phyloP scores from a whole-genome alignment of 2,329 filamentous ascomycete genomes.

The Aureobasidium namibiae region DNA sequence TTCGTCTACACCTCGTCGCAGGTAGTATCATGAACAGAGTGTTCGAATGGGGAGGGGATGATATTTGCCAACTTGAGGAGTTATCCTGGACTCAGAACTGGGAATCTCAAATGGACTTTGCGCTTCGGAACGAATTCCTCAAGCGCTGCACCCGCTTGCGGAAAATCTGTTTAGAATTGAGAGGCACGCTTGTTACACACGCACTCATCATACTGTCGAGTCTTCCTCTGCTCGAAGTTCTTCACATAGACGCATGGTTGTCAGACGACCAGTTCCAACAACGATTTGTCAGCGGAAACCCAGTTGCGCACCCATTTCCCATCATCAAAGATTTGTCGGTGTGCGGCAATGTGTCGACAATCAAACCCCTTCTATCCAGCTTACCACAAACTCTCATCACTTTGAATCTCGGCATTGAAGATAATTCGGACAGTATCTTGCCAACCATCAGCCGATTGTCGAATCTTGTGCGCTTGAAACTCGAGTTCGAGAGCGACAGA shows the following conservation, averaged over 20 bases:
- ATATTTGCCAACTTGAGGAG: not conserved
- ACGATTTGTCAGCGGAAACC: not conserved
- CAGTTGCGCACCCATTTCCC: not conserved
- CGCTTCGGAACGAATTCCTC: not conserved
- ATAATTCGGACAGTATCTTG: not conserved
- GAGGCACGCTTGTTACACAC: accelerated
- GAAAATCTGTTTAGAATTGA: not conserved
- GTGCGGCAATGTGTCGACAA: accelerated
- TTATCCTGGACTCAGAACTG: not conserved
- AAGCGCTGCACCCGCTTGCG: not conserved
- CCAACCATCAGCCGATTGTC: not conserved
- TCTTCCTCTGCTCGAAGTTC: not conserved
- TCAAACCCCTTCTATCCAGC: not conserved
- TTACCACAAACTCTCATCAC: not conserved
- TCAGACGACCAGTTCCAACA: not conserved
- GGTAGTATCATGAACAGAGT: not conserved
- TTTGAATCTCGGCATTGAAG: not conserved
- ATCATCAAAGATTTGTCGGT: not conserved
- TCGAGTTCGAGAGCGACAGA: not conserved
- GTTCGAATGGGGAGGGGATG: not conserved
- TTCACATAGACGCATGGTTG: not conserved
- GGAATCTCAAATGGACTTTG: accelerated
- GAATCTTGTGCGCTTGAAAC: not conserved
- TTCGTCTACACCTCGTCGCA: not conserved
- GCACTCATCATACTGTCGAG: not conserved